These are phyloP conservation scores for Posidonia australis DNA, from an alignment of 106 monocot genomes.

Conservation along the genomic window DNA sequence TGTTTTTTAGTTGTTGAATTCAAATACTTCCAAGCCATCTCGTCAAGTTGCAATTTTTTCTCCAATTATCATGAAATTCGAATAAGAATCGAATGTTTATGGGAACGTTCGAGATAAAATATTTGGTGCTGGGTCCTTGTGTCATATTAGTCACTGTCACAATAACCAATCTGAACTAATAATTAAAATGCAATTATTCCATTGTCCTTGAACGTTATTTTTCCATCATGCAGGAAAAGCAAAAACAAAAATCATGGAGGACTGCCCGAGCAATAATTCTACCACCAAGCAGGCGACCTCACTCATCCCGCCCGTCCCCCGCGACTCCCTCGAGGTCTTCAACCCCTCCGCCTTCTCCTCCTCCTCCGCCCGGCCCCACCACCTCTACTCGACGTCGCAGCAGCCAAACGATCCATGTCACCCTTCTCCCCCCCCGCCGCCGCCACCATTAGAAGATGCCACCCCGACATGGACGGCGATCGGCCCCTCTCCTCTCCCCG, in stretches of 20 bases:
- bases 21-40: too few relatives aligned
- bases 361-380: constrained; percentile 5
- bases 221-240: constrained; percentile 4
- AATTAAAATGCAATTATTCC: too few relatives aligned
- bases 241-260: neutral
- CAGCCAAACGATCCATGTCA: constrained; percentile 1
- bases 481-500: neutral
- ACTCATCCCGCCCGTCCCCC: constrained; percentile 34
- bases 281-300: constrained; percentile 11
- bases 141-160: too few relatives aligned
- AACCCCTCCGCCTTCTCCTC: constrained; percentile 49
- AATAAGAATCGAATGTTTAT: too few relatives aligned
- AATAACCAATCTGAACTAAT: too few relatives aligned
- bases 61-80: too few relatives aligned
- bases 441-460: constrained; percentile 8
- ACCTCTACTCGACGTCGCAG: constrained; percentile 26
- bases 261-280: neutral
- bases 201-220: too few relatives aligned
- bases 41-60: too few relatives aligned
- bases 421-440: constrained; percentile 9
- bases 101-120: too few relatives aligned
- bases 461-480: constrained; percentile 54
- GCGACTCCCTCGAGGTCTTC: constrained; percentile 88
- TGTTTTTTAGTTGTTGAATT: too few relatives aligned
- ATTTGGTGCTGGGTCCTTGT: too few relatives aligned